Base-by-base conservation (phyloP, 1,284 basidiomycete species). In the Fistulinella cinereoalba region DNA sequence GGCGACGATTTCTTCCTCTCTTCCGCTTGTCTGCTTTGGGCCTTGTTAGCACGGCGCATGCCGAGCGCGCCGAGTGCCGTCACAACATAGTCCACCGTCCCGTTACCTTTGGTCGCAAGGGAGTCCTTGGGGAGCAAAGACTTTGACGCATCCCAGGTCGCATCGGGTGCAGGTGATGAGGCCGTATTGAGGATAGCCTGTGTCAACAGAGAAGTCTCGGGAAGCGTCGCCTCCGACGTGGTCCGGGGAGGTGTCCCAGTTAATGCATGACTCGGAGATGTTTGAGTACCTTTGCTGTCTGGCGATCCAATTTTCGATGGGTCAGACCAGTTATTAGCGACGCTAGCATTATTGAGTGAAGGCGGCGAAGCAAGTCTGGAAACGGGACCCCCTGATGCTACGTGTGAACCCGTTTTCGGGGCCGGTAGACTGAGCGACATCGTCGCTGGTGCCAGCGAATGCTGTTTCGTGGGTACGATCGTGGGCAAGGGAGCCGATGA, bases 31-130 rank as follows among this genome's bases (percentile, higher is more conserved):
- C 43, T 56, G 34, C 28, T 52, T 32, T 67, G 52, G 5, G 25
- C 33, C 36, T 49, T 65, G 22, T 57, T 52, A 3, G 64, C 65
- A 28, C 65, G 66, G n/a, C 66, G 63, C 43, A 58, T 37, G 39
- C 64, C 54, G 2, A 64, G 49, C 13, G 61, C 36, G 25, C 66
- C 65, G 4, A 68, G 52, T 6, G 61, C 49, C 0, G 58, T 50
- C 10, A 52, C 22, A n/a, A 58, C 45, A 29, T 49, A 39, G 36
- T 66, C 56, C 3, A 45, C 39, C 19, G 34, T 29, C n/a, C 58
- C 58, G 5, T 65, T 62, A 6, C 9, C 22, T 34, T 49, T 65
- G 29, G 21, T 41, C 31, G 33, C 21, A 36, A 36, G 36, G n/a
- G 44, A 31, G 4, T 52, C 56, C 23, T 44, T 50, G 27, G 43